A percentile compares a stretch with the other conserved stretches of the same genome.
phyloP scores from a whole-genome alignment of 1,284 basidiomycete species.

The Sporisorium iseilematis-ciliati region DNA sequence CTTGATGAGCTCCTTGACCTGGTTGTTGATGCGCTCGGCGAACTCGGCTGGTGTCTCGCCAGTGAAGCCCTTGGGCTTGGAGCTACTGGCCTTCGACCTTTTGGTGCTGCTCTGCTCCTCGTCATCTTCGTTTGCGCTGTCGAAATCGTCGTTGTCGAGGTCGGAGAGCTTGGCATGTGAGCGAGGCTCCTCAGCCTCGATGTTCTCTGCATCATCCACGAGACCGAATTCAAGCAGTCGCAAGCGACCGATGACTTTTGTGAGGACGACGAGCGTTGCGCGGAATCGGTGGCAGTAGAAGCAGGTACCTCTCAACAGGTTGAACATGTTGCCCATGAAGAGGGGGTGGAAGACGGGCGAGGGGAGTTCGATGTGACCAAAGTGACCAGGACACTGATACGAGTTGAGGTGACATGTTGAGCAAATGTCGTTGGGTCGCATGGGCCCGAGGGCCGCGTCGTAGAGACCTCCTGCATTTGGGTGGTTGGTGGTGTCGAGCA shows the following conservation, averaged over 20 bases:
- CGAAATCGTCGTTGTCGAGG: slow-evolving; percentile 31
- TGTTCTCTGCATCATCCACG: slow-evolving; percentile 81
- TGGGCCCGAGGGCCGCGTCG: slow-evolving; percentile 93
- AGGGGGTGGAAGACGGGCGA: slow-evolving; percentile 95
- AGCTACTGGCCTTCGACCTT: slow-evolving; percentile 49
- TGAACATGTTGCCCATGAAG: slow-evolving; percentile 93
- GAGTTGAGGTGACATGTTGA: slow-evolving; percentile 91
- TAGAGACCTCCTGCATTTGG: slow-evolving; percentile 94
- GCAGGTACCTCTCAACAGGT: slow-evolving; percentile 89
- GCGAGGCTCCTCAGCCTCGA: slow-evolving; percentile 70
- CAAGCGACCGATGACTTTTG: slow-evolving; percentile 82
- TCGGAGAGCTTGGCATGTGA: slow-evolving; percentile 24
- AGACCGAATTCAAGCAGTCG: slow-evolving; percentile 91
- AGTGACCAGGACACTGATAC: slow-evolving; percentile 96
- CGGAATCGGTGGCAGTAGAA: slow-evolving; percentile 96
- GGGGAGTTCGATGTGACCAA: slow-evolving; percentile 98
- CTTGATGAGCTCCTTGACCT: slow-evolving; percentile 79
- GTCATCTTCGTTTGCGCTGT: slow-evolving; percentile 47
- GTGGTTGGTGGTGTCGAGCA: slow-evolving; percentile 92
- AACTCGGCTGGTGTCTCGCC: slow-evolving; percentile 70
- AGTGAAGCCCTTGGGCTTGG: slow-evolving; percentile 20
- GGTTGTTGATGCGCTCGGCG: slow-evolving; percentile 55
- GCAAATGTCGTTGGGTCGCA: slow-evolving; percentile 77
- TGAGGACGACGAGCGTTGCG: slow-evolving; percentile 75
- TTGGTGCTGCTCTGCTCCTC: slow-evolving; percentile 70